A percentile compares a stretch with the other conserved stretches of the same genome.
These are phyloP conservation scores for Groenewaldozyma sp. DNA, from an alignment of 1,139 yeast species.

Conservation along the genomic window DNA sequence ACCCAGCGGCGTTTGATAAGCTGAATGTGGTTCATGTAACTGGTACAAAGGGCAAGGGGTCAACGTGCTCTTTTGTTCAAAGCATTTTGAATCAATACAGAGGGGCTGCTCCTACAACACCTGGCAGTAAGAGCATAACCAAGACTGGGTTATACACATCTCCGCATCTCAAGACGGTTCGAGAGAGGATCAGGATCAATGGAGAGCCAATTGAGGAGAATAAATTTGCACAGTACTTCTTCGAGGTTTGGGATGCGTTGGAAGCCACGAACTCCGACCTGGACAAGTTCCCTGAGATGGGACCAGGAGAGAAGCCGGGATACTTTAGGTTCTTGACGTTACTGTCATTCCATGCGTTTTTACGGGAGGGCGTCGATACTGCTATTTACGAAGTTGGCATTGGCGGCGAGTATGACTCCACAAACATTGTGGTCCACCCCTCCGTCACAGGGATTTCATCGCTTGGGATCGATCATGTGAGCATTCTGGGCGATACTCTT, in stretches of 20 bases:
- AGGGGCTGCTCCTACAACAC: constrained; percentile 17
- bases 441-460: constrained; percentile 80
- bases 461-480: constrained; percentile 87
- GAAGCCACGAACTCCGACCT: constrained; percentile 50
- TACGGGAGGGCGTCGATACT: constrained; percentile 79
- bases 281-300: constrained; percentile 62
- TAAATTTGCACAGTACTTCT: constrained; percentile 77
- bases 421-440: constrained; percentile 75
- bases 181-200: constrained; percentile 84
- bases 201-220: constrained; percentile 78
- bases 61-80: constrained; percentile 91
- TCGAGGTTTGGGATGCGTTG: constrained; percentile 84
- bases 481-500: constrained; percentile 79
- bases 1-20: constrained; percentile 48
- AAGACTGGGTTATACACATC: constrained; percentile 89
- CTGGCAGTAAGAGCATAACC: constrained; percentile 23
- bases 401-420: constrained; percentile 95
- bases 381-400: constrained; percentile 98
- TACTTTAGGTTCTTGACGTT: constrained; percentile 87
- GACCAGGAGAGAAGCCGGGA: constrained; percentile 70
- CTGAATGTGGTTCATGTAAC: constrained; percentile 85
- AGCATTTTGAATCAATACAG: constrained; percentile 63
- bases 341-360: constrained; percentile 80
- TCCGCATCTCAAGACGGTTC: constrained; percentile 87
- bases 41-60: constrained; percentile 98